These are phyloP conservation scores for Fistulinella prunicolor DNA, from an alignment of 768 basidiomycete genomes.

Conservation along the genomic window DNA sequence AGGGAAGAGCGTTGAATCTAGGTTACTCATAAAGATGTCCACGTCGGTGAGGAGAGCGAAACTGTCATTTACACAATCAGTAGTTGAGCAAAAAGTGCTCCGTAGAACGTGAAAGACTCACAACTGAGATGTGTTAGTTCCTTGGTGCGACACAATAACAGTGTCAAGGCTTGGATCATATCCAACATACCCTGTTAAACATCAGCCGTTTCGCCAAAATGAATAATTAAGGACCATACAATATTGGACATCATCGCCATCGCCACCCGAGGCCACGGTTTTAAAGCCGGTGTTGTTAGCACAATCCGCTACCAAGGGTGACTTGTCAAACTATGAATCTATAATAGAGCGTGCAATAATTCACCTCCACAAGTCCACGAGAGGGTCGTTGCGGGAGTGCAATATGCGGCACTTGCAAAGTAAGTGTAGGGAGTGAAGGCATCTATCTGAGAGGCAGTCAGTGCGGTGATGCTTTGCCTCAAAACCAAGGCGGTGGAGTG, in stretches of 20 bases:
- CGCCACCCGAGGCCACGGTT: neutral
- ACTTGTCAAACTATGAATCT: too few species aligned
- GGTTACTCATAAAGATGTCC: too few species aligned
- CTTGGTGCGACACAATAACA: neutral
- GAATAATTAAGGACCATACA: neutral
- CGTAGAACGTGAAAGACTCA: too few species aligned
- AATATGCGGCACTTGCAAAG: constrained; percentile 50
- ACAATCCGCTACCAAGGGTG: too few species aligned
- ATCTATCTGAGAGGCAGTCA: constrained; percentile 38
- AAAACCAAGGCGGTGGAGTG: too few species aligned
- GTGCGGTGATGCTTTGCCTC: too few species aligned
- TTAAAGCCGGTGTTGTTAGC: too few species aligned
- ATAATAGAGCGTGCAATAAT: constrained; percentile 1
- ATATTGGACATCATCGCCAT: neutral
- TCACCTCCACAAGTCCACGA: too few species aligned
- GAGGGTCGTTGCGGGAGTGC: constrained; percentile 35
- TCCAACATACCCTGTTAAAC: neutral
- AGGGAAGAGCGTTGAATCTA: too few species aligned
- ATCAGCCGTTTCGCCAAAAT: neutral
- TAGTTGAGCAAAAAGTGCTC: too few species aligned
- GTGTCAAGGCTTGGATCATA: neutral
- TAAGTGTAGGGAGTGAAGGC: constrained; percentile 45
- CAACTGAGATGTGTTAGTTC: neutral
- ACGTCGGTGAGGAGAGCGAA: too few species aligned
- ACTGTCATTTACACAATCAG: too few species aligned